phyloP scores from a whole-genome alignment of 148 eudicot genomes.

The Fallopia convolvulus region DNA sequence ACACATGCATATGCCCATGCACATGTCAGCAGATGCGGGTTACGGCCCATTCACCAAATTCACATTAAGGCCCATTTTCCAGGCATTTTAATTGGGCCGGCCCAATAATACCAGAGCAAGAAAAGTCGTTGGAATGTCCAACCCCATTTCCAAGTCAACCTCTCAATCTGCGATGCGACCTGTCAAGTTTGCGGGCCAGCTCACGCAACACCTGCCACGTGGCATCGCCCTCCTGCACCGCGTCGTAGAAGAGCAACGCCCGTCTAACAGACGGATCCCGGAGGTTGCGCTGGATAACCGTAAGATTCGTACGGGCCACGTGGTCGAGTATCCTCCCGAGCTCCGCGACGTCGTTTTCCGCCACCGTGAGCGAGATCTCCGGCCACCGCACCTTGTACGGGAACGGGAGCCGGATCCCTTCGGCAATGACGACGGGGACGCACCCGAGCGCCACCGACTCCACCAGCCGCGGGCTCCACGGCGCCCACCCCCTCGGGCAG shows the following conservation, averaged over 20 bases:
- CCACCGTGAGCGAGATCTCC: conserved; percentile 57
- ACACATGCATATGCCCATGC: background rate
- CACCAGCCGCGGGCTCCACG: conserved; percentile 87
- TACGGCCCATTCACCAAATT: too few relatives aligned
- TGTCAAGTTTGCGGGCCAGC: conserved; percentile 23
- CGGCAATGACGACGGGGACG: conserved; percentile 82
- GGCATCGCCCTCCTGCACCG: conserved; percentile 45
- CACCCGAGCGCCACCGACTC: conserved; percentile 78
- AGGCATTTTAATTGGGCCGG: too few relatives aligned
- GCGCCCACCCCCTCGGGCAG: conserved; percentile 94
- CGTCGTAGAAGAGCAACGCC: conserved; percentile 49
- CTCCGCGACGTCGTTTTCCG: conserved; percentile 45
- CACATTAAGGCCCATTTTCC: too few relatives aligned
- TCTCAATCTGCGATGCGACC: background rate
- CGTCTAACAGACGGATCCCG: conserved; percentile 32
- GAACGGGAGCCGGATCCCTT: conserved; percentile 65
- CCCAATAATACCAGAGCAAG: too few relatives aligned
- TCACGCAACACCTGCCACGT: conserved; percentile 53
- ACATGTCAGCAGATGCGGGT: background rate
- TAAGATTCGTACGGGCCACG: conserved; percentile 48
- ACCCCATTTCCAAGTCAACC: too few relatives aligned
- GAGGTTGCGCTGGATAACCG: conserved; percentile 42
- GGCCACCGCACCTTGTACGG: conserved; percentile 49
- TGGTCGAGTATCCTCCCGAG: conserved; percentile 44
- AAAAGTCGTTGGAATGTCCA: too few relatives aligned